Conservation (phyloP, 306 rosid genomes). For the Abrus pulchellus region DNA sequence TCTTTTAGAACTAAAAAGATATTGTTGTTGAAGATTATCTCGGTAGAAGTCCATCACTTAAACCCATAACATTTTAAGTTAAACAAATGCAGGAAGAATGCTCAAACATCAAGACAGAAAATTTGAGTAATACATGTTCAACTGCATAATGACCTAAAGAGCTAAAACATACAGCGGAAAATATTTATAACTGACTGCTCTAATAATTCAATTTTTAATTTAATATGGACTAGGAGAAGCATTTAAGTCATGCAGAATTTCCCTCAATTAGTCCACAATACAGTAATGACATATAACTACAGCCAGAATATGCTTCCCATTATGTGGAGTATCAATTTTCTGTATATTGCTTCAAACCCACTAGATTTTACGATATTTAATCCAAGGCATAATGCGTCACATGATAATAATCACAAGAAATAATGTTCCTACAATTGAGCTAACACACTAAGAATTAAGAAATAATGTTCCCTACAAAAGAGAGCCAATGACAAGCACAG, state of each 20-base stretch:
- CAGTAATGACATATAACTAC: neutral
- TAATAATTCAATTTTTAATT: slow-evolving; percentile 9
- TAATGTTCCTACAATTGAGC: neutral
- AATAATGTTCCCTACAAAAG: neutral
- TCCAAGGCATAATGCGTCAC: slow-evolving; percentile 5
- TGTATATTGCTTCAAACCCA: neutral
- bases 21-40: slow-evolving; percentile 13
- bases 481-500: neutral
- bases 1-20: slow-evolving; percentile 21
- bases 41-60: slow-evolving; percentile 21
- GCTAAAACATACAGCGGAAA: neutral
- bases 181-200: neutral
- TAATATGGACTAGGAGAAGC: slow-evolving; percentile 4
- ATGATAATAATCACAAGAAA: slow-evolving; percentile 16
- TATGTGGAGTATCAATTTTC: slow-evolving; percentile 8
- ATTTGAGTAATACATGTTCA: slow-evolving; percentile 15
- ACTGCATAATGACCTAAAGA: slow-evolving; percentile 26
- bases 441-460: slow-evolving; percentile 28
- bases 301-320: neutral
- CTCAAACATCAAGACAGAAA: neutral
- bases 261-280: slow-evolving; percentile 12
- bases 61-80: neutral
- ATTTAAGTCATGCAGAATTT: slow-evolving; percentile 22
- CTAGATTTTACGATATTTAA: slow-evolving; percentile 9
- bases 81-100: slow-evolving; percentile 30